phyloP scores from a whole-genome alignment of 169 alveolate genomes.

The Theileria luwenshuni region DNA sequence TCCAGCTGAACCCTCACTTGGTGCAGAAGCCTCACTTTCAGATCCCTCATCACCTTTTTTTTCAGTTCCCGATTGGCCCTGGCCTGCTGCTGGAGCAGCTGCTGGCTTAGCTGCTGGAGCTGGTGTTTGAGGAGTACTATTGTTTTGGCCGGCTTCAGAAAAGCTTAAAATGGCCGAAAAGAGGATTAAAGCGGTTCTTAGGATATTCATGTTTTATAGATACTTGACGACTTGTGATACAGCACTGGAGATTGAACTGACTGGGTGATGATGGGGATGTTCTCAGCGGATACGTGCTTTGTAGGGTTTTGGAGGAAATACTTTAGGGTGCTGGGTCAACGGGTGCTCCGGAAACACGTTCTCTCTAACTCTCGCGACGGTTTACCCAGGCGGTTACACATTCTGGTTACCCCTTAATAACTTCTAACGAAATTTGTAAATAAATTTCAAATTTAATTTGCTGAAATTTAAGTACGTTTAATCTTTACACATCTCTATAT shows the following conservation, averaged over 20 bases:
- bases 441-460: too few species aligned
- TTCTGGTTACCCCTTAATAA: too few species aligned
- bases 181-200: neutral
- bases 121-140: neutral
- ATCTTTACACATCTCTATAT: neutral
- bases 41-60: neutral
- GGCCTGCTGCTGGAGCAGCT: neutral
- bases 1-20: too few species aligned
- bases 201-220: neutral
- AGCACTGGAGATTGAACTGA: too few species aligned
- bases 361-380: too few species aligned
- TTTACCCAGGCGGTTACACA: too few species aligned
- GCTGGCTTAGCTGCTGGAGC: neutral
- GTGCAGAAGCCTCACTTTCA: too few species aligned
- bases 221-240: too few species aligned
- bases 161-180: neutral
- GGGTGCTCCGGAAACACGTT: too few species aligned
- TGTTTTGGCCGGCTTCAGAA: slow-evolving; percentile 7
- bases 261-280: slow-evolving; percentile 16
- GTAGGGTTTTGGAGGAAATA: too few species aligned
- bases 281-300: neutral
- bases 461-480: neutral
- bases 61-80: neutral
- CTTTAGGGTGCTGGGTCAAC: too few species aligned
- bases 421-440: too few species aligned